Evolutionary conservation across 106 monocot species (phyloP).

Genomic region (Agapanthus africanus): DNA sequence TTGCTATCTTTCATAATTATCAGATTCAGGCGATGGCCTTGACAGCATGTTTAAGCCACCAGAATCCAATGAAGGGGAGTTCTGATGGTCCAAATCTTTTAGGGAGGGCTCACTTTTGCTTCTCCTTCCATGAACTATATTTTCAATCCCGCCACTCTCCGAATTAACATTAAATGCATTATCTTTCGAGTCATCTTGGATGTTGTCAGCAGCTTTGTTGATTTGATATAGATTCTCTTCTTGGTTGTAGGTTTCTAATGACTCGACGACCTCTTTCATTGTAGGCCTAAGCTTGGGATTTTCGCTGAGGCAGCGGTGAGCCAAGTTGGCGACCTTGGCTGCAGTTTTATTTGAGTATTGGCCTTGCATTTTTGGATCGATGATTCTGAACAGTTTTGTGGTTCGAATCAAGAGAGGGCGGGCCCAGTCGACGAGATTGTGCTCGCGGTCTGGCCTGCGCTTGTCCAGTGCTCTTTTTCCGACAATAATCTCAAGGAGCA

Average conservation of each 20-base stretch:
- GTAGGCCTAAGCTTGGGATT: slow-evolving; percentile 54
- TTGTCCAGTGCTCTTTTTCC: slow-evolving; percentile 44
- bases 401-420: slow-evolving; percentile 45
- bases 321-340: slow-evolving; percentile 34
- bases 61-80: neutral
- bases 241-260: slow-evolving; percentile 19
- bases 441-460: slow-evolving; percentile 36
- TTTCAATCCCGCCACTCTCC: neutral
- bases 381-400: slow-evolving; percentile 45
- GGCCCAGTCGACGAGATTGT: slow-evolving; percentile 55
- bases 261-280: slow-evolving; percentile 46
- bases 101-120: slow-evolving; percentile 9
- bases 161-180: too few relatives aligned
- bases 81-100: slow-evolving; percentile 2
- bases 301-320: slow-evolving; percentile 50
- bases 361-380: slow-evolving; percentile 55
- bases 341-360: slow-evolving; percentile 35
- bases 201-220: neutral
- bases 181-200: neutral
- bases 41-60: neutral
- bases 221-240: slow-evolving; percentile 3
- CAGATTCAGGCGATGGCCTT: neutral
- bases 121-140: neutral
- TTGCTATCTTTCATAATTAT: slow-evolving; percentile 9
- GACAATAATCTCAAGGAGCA: slow-evolving; percentile 64